Evolutionary conservation across 257 asterid species (phyloP), one percentile per base, ranked within the genome.

Genomic region (Fraxinus americana): DNA sequence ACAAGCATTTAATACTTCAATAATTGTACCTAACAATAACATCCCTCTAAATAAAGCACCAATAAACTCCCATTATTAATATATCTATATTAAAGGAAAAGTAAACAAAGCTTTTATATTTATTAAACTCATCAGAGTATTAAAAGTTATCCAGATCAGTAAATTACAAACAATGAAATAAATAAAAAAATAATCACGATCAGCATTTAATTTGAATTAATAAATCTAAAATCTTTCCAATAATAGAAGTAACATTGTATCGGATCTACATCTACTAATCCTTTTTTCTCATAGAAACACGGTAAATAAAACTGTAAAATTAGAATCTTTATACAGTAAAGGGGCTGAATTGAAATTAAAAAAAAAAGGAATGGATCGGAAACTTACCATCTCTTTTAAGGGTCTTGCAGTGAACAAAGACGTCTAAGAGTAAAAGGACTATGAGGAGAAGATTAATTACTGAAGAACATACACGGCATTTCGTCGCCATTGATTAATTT

Each of bases 381-480:
- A 77, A 43, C 5, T 82, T 80, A 94, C 98, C 97, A 81, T 91
- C 98, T 80, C 98, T 91, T 85, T 94, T 94, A 67, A 89, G 92
- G 69, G 98, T 94, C 88, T 94, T 92, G 89, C 94, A 86, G 71
- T 74, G 71, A 74, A 86, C 98, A 85, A 76, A 87, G 85, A 38
- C 88, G 87, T 80, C 89, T 34, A 80, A 84, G 32, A 91, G 75
- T 74, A 86, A 71, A 0, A 69, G 65, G 21, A 85, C 79, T 16
- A 80, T 7, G 82, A 84, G 12, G 13, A 82, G 73, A n/a, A 85
- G 81, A 61, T 68, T 59, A 52, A 81, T 36, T 13, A 21, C 23
- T 39, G 85, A 36, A 29, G 75, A 74, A 39, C 79, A n/a, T 9
- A 72, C 75, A 66, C 77, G 79, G 71, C 48, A 68, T 81, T 12